phyloP scores from a whole-genome alignment of 768 basidiomycete species.

The Calocybe cyanea region DNA sequence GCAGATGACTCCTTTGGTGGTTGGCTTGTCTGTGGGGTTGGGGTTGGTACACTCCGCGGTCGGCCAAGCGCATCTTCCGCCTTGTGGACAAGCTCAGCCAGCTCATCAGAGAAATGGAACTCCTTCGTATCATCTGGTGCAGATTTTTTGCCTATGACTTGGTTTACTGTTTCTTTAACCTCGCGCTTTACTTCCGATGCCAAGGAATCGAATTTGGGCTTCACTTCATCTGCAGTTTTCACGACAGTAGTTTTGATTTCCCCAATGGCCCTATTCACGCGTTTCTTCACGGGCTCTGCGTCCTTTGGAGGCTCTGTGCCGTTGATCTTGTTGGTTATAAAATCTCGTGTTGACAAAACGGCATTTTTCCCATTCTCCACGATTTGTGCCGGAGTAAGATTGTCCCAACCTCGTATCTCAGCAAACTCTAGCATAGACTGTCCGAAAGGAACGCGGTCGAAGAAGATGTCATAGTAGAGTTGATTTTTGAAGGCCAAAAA shows the following conservation, averaged over 20 bases:
- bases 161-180: conserved; percentile 30
- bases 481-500: conserved; percentile 76
- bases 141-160: conserved; percentile 11
- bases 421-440: conserved; percentile 76
- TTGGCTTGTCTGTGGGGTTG: conserved; percentile 3
- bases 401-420: conserved; percentile 77
- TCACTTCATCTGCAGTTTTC: conserved; percentile 38
- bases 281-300: conserved; percentile 28
- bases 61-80: conserved; percentile 69
- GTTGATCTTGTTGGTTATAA: conserved; percentile 48
- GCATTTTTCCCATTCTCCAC: conserved; percentile 50
- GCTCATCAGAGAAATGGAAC: conserved; percentile 53
- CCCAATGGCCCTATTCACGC: conserved; percentile 30
- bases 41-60: conserved; percentile 28
- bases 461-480: conserved; percentile 83
- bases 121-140: conserved; percentile 14
- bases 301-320: conserved; percentile 31
- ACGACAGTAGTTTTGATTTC: conserved; percentile 38
- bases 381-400: conserved; percentile 58
- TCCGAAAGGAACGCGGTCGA: conserved; percentile 74
- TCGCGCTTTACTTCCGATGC: conserved; percentile 45
- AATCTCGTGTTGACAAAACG: conserved; percentile 44
- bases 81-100: conserved; percentile 62
- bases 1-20: conserved; percentile 5
- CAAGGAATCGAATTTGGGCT: conserved; percentile 40